Evolutionary conservation across 176 grass and related monocot genomes (phyloP), one percentile per base, ranked within the genome.

Genomic region (Oryza longistaminata): DNA sequence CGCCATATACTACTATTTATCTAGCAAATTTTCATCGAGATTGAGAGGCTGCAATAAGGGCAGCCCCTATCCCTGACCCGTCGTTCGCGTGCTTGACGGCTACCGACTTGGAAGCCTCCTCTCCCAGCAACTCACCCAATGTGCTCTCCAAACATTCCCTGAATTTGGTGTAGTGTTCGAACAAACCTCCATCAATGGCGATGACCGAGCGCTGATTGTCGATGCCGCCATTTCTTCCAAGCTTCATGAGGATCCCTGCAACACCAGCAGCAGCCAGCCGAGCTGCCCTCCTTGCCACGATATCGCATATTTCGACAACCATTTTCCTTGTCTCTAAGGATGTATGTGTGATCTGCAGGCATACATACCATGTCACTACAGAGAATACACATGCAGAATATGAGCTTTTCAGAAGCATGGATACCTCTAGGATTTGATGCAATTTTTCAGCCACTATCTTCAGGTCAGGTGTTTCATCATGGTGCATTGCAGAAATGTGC

Each of bases 61-160:
- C 95, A 75, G 95, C 95, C 17, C 95, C 95, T 39, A 93, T 85
- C 52, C 95, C 95, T 22, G 95, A 93, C 19, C 95, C 91, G 11
- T 98, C 95, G 21, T 88, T 84, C 0, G 76, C 87, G 0, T 88
- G 85, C 53, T 84, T 91, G 39, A 97, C 16, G 7, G 68, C 21
- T 66, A 93, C 76, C 3, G 46, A 87, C 34, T 81, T 79, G 0
- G 73, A 88, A 8, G 9, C 69, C 33, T 94, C 81, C 64, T 95
- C 91, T 9, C 87, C 90, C 3, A 98, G 73, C 27, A 98, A 64
- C 77, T 98, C 92, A 5, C 8, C 31, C 25, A 98, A 81, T 33
- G 89, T 83, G 53, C 76, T 64, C 74, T 93, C 89, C 49, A 93
- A 79, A 61, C 85, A 98, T 24, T 92, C 62, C 11, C 91, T 75